A percentile compares a stretch with the other conserved stretches of the same genome.
These are phyloP conservation scores for Penicillium sp. DNA, from an alignment of 2,329 filamentous ascomycete genomes.

Conservation along the genomic window DNA sequence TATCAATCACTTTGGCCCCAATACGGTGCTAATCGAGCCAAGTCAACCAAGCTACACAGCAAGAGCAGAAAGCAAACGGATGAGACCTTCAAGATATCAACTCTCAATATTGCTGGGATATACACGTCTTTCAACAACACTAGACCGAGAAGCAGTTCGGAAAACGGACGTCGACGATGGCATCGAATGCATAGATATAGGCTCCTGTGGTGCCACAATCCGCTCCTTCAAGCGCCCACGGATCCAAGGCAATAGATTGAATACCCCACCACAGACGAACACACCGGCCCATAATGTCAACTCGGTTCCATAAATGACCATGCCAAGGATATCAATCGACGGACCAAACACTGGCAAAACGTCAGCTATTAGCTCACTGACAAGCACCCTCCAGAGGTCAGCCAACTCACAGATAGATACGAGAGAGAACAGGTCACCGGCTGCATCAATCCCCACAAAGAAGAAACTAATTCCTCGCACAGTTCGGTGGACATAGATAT, in stretches of 20 bases:
- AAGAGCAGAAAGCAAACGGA: too few species aligned
- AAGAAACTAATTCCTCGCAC: conserved; percentile 70
- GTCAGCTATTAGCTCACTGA: conserved; percentile 1
- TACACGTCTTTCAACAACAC: conserved; percentile 17
- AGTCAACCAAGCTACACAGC: too few species aligned
- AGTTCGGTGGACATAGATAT: conserved; percentile 64
- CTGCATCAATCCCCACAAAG: conserved; percentile 67
- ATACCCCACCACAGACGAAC: conserved; percentile 63
- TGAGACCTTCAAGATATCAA: too few species aligned
- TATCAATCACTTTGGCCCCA: too few species aligned
- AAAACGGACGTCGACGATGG: conserved; percentile 65
- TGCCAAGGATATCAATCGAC: conserved; percentile 55
- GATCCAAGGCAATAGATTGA: conserved; percentile 61
- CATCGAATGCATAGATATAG: conserved; percentile 45
- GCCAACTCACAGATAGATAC: conserved; percentile 52
- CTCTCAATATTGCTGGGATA: too few species aligned
- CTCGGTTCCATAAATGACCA: conserved; percentile 66
- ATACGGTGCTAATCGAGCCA: too few species aligned
- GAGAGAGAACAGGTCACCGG: conserved; percentile 66
- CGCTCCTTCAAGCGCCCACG: conserved; percentile 24
- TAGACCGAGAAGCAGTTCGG: conserved; percentile 50
- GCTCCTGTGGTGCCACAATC: conserved; percentile 11
- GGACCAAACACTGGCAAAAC: conserved; percentile 21
- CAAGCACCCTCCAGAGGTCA: neutral
- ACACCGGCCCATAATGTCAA: conserved; percentile 65